Evolutionary conservation across 2,329 filamentous ascomycete species (phyloP).

Genomic region (Fusarium sp.): DNA sequence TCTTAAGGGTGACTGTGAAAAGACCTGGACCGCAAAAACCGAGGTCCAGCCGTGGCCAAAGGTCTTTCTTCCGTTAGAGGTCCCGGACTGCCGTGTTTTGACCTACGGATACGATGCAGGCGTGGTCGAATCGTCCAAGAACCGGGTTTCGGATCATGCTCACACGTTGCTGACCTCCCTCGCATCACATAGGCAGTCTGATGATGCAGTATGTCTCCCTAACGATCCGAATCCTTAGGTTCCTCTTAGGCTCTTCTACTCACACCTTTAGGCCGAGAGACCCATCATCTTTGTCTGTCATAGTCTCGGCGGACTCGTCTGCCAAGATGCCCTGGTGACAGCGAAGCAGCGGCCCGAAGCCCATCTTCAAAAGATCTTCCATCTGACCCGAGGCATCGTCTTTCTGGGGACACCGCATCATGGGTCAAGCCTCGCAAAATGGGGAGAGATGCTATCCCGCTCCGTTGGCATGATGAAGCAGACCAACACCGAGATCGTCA

Average conservation of each 20-base stretch:
- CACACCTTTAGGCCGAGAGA: neutral
- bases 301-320: constrained; percentile 30
- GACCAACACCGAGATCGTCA: constrained; percentile 27
- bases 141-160: constrained; percentile 30
- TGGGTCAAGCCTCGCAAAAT: constrained; percentile 26
- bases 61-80: neutral
- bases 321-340: constrained; percentile 30
- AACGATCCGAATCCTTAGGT: too few relatives aligned
- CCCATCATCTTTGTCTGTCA: constrained; percentile 36
- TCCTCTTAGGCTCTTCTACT: neutral
- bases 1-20: constrained; percentile 22
- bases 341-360: constrained; percentile 17
- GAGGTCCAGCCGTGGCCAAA: constrained; percentile 15
- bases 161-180: constrained; percentile 25
- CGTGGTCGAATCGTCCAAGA: neutral
- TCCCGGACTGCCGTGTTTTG: constrained; percentile 22
- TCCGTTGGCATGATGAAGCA: constrained; percentile 22
- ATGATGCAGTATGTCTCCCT: constrained; percentile 8
- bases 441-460: constrained; percentile 19
- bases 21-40: constrained; percentile 17
- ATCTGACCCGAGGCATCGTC: constrained; percentile 15
- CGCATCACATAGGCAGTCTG: constrained; percentile 13
- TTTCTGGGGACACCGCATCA: constrained; percentile 33
- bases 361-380: constrained; percentile 21
- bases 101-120: constrained; percentile 32